A percentile compares a stretch with the other conserved stretches of the same genome.
phyloP scores from a whole-genome alignment of 2,329 filamentous ascomycete genomes.

The Nakataea oryzae region DNA sequence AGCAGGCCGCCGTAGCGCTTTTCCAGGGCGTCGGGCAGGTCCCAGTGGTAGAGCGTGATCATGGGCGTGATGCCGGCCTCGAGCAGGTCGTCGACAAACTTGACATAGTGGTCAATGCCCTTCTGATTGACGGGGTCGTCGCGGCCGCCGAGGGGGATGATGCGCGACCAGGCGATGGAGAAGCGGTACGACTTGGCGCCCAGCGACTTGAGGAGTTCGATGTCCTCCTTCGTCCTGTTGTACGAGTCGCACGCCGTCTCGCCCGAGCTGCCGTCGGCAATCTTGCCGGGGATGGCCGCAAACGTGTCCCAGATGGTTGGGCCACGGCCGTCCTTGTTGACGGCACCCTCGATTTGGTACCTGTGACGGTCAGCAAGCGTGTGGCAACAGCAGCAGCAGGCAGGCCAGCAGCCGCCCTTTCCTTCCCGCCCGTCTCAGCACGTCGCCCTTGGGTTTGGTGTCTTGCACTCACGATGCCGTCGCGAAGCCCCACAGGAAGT shows the following conservation, averaged over 20 bases:
- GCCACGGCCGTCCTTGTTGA: conserved; percentile 64
- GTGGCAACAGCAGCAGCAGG: background rate
- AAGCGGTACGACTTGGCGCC: conserved; percentile 73
- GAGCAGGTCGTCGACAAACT: conserved; percentile 68
- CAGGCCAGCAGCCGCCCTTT: background rate
- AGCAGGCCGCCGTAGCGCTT: conserved; percentile 73
- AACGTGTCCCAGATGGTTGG: conserved; percentile 90
- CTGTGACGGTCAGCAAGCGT: conserved; percentile 28
- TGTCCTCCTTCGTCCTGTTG: conserved; percentile 67
- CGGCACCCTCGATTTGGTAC: conserved; percentile 79
- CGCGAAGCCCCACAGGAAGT: conserved; percentile 73
- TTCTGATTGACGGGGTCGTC: conserved; percentile 71
- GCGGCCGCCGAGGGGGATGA: conserved; percentile 77
- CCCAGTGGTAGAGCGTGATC: conserved; percentile 83
- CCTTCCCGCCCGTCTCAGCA: no score
- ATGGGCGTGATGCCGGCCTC: conserved; percentile 70
- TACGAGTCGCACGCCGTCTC: conserved; percentile 80
- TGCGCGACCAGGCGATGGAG: conserved; percentile 74
- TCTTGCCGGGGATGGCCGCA: conserved; percentile 70
- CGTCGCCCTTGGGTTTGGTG: background rate
- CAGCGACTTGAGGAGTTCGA: conserved; percentile 63
- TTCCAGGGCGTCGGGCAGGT: conserved; percentile 68
- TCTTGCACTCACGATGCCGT: conserved; percentile 53
- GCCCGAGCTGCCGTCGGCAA: conserved; percentile 66
- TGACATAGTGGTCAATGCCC: conserved; percentile 68